Evolutionary conservation across 148 eudicot genomes (phyloP), one percentile per base, ranked within the genome.

Genomic region (Nepenthes gracilis): DNA sequence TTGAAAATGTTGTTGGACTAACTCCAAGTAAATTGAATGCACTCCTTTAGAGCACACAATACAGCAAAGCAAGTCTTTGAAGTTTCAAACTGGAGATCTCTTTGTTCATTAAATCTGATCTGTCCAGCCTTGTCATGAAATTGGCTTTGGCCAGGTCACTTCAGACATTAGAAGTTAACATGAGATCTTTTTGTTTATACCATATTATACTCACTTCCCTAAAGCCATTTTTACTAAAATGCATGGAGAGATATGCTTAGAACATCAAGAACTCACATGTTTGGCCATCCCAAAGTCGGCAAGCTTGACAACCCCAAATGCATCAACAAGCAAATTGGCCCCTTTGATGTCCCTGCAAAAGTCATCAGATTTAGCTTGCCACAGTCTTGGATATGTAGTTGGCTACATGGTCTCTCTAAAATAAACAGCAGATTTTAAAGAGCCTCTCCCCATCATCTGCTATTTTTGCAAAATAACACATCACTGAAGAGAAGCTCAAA

Each of bases 241-340:
- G 23, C 23, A 23, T 23, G 23, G 23, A 23, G 23, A 23, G 23
- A 23, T 23, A 23, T 23, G 23, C 23, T 23, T 23, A 35, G 58
- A 59, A 47, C 6, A 64, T 60, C n/a, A 15, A 33, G 53, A 68
- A 70, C 93, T 83, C 54, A 86, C 98, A 84, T 82, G 95, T 69
- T 88, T 92, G 9, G 98, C 94, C 95, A 82, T 92, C 64, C 98
- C 98, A 77, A 92, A 92, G 70, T 92, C 98, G 12, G 98, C 98
- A 72, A 92, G 96, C 78, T 92, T 92, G 62, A 92, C 98, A 52
- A 92, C 96, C 58, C 98, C 98, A 56, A 77, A 70, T 64, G 84
- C 79, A 78, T 92, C 95, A 37, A 92, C 98, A 61, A 92, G 98
- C 70, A 92, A 78, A 74, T 92, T 92, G 53, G 96, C 98, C 53